A percentile compares a stretch with the other conserved stretches of the same genome.
Evolutionary conservation across 805 yeast genomes (phyloP).

Genomic region (Wickerhamomyces ciferrii): DNA sequence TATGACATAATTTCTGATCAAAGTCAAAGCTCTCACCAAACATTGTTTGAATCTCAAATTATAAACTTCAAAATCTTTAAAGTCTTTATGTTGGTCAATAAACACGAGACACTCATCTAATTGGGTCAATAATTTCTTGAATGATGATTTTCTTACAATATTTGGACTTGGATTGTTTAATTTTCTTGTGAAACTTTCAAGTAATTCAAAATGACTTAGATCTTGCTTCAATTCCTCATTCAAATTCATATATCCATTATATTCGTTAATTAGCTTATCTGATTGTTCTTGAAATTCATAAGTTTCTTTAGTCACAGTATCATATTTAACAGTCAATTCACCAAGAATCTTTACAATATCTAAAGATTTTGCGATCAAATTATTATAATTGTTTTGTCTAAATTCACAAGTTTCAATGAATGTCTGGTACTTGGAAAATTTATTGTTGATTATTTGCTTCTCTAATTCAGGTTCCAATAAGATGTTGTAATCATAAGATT

Average conservation of each 20-base stretch:
- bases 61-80: slow-evolving; percentile 67
- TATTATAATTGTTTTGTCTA: slow-evolving; percentile 23
- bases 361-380: slow-evolving; percentile 42
- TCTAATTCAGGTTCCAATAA: slow-evolving; percentile 33
- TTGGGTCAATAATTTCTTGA: slow-evolving; percentile 45
- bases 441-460: slow-evolving; percentile 29
- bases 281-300: slow-evolving; percentile 57
- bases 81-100: slow-evolving; percentile 47
- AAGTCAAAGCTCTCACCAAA: slow-evolving; percentile 71
- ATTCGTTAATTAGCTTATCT: slow-evolving; percentile 40
- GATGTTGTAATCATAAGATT: slow-evolving; percentile 36
- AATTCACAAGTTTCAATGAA: slow-evolving; percentile 27
- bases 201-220: slow-evolving; percentile 58
- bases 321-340: slow-evolving; percentile 44
- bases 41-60: slow-evolving; percentile 75
- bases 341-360: slow-evolving; percentile 39
- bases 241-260: slow-evolving; percentile 35
- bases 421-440: slow-evolving; percentile 23
- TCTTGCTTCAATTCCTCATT: slow-evolving; percentile 40
- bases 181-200: slow-evolving; percentile 64
- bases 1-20: slow-evolving; percentile 63
- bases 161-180: slow-evolving; percentile 69
- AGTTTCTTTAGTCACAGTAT: slow-evolving; percentile 57
- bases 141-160: slow-evolving; percentile 54
- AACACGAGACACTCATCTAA: slow-evolving; percentile 67